phyloP scores from a whole-genome alignment of 2,329 filamentous ascomycete species.

The Atkinsonella texensis region DNA sequence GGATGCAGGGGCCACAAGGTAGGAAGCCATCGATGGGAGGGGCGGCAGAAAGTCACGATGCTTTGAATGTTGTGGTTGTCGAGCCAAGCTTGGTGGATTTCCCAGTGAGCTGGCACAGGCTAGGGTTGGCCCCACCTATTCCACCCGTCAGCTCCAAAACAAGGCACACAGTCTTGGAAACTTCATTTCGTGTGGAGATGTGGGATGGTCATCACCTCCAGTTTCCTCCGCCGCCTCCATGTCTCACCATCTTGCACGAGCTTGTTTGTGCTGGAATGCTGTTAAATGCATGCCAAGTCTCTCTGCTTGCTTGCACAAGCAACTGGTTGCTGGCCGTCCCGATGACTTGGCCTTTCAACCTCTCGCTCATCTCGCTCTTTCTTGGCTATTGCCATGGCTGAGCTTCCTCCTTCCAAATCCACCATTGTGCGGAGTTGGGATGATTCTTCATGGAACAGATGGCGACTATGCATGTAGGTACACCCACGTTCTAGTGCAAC shows the following conservation, averaged over 20 bases:
- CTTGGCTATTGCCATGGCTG: neutral
- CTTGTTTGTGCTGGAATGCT: constrained; percentile 9
- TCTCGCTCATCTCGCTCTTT: neutral
- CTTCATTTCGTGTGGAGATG: neutral
- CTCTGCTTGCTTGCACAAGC: neutral
- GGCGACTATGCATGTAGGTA: neutral
- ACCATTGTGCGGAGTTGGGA: neutral
- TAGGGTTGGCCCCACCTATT: neutral
- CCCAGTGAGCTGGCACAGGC: too few species aligned
- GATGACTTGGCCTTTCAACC: neutral
- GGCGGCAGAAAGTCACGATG: constrained; percentile 4
- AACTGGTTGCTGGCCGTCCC: constrained; percentile 1
- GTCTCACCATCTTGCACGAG: constrained; percentile 9
- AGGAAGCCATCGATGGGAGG: neutral
- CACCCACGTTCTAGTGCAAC: constrained; percentile 1
- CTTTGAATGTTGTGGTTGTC: constrained; percentile 3
- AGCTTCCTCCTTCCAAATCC: neutral
- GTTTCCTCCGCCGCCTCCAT: neutral
- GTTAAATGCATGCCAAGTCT: constrained; percentile 8
- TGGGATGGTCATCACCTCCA: neutral
- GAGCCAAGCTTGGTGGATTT: neutral
- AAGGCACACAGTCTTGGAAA: neutral
- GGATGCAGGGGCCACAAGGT: neutral
- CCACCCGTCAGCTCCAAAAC: neutral
- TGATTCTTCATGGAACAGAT: neutral